Conservation (phyloP, 306 rosid species). For the Dalbergia oliveri region DNA sequence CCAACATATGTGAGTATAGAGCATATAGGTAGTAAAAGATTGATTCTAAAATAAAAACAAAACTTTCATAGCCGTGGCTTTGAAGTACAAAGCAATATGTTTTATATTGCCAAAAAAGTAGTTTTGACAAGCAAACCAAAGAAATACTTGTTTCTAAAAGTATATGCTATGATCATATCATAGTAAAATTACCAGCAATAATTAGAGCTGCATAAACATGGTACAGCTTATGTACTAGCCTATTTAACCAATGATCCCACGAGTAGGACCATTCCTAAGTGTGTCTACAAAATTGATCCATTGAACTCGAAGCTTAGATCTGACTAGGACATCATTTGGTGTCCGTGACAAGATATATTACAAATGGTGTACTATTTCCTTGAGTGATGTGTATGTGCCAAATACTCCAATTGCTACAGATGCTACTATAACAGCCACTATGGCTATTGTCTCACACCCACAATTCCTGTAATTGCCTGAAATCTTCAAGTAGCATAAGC, state of each 20-base stretch:
- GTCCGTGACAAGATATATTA: not conserved
- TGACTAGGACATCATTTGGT: not conserved
- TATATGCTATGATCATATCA: not conserved
- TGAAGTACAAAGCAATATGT: not conserved
- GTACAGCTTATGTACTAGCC: not conserved
- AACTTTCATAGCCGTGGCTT: not conserved
- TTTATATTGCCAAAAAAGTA: not conserved
- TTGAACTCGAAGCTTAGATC: not conserved
- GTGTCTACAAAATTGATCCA: too few species aligned
- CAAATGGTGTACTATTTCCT: constrained; percentile 49
- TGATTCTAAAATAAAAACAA: too few species aligned
- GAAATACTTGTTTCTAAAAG: too few species aligned
- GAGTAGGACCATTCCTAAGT: not conserved
- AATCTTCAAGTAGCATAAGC: constrained; percentile 74
- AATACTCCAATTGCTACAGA: constrained; percentile 50
- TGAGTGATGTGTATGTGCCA: constrained; percentile 66
- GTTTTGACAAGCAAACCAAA: too few species aligned
- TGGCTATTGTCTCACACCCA: constrained; percentile 44
- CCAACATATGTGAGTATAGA: not conserved
- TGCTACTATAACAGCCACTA: constrained; percentile 47
- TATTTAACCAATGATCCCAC: not conserved
- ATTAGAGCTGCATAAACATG: not conserved
- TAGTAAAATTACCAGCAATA: not conserved
- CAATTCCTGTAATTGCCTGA: constrained; percentile 53
- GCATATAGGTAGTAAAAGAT: too few species aligned